phyloP scores from a whole-genome alignment of 2,329 filamentous ascomycete species.

The Fusarium dimerum region DNA sequence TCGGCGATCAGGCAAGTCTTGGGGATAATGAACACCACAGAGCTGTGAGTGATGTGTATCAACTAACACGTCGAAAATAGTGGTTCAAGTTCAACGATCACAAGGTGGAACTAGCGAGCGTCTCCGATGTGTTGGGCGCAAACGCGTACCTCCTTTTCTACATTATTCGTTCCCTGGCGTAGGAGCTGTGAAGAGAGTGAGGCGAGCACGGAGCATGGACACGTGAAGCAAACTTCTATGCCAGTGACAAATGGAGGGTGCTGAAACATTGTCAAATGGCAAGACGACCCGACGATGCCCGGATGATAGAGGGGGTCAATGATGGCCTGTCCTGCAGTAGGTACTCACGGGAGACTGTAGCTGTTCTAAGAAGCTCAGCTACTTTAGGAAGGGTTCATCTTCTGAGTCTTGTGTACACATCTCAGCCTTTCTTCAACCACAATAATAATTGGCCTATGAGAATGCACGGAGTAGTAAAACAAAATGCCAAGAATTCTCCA shows the following conservation, averaged over 20 bases:
- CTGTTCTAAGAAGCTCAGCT: too few species aligned
- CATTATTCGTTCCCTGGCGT: constrained; percentile 63
- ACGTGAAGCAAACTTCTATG: neutral
- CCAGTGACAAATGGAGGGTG: neutral
- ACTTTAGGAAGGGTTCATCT: too few species aligned
- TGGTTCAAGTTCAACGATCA: constrained; percentile 98
- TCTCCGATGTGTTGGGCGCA: constrained; percentile 81
- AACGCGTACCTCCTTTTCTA: constrained; percentile 94
- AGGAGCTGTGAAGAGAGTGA: constrained; percentile 11
- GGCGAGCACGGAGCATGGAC: neutral
- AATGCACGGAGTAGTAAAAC: too few species aligned
- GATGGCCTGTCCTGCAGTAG: too few species aligned
- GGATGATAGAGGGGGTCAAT: too few species aligned
- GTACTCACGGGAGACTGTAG: too few species aligned
- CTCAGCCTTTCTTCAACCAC: too few species aligned
- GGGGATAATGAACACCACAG: neutral
- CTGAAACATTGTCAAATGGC: too few species aligned
- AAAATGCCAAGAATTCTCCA: too few species aligned
- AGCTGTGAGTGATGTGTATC: neutral
- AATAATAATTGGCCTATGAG: too few species aligned
- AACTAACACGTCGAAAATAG: constrained; percentile 41
- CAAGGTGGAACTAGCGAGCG: constrained; percentile 80
- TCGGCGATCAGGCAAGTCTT: constrained; percentile 64
- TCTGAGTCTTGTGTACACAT: too few species aligned
- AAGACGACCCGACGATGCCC: too few species aligned